Percentiles rank a stretch among this genome's conserved stretches.
Evolutionary conservation across 202 grass and related monocot species (phyloP).

Genomic region (Schoenoplectus triqueter): DNA sequence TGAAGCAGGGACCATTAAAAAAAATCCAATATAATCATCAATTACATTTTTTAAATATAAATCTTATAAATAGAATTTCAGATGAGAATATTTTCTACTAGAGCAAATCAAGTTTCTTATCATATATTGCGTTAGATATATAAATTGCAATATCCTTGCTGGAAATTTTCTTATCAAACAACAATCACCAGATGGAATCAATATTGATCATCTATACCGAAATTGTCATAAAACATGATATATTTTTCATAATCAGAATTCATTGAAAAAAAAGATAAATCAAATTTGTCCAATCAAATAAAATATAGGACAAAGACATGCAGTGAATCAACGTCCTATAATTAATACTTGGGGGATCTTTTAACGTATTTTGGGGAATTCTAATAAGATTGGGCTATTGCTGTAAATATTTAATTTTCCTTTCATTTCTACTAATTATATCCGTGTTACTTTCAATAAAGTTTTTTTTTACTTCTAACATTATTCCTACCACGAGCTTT

Average conservation of each 20-base stretch:
- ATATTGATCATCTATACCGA: neutral
- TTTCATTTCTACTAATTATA: neutral
- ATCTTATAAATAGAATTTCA: neutral
- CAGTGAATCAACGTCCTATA: too few species aligned
- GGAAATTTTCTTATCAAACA: neutral
- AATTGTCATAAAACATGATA: neutral
- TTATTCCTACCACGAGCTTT: neutral
- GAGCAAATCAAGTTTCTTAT: neutral
- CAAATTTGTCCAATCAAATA: neutral
- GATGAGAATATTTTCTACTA: neutral
- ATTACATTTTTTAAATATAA: neutral
- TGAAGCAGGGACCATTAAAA: too few species aligned
- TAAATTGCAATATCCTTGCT: neutral
- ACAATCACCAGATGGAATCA: neutral
- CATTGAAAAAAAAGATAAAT: too few species aligned
- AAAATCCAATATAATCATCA: too few species aligned
- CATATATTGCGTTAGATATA: neutral
- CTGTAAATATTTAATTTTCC: neutral
- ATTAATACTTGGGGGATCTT: too few species aligned
- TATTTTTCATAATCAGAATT: too few species aligned
- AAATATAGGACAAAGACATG: neutral
- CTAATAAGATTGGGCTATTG: neutral
- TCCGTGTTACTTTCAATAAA: neutral
- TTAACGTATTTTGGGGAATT: neutral
- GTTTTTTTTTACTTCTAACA: neutral